These are phyloP conservation scores for Calonectria leucothoes DNA, from an alignment of 2,329 filamentous ascomycete genomes.

Conservation along the genomic window DNA sequence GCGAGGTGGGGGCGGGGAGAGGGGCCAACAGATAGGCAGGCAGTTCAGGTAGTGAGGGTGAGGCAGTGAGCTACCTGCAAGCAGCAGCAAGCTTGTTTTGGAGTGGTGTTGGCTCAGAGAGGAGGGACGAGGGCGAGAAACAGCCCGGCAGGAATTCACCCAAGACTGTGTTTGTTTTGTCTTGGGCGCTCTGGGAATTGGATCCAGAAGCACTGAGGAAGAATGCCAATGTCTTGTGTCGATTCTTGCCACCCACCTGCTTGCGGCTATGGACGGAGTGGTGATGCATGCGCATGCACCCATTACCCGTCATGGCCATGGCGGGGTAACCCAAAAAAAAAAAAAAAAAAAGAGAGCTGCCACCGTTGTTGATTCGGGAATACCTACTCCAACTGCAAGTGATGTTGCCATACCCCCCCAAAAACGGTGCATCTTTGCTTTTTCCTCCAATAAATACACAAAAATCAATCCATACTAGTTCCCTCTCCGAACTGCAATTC, in stretches of 20 bases:
- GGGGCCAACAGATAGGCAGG: not conserved
- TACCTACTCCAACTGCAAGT: not conserved
- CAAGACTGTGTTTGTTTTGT: too few relatives aligned
- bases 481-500: not conserved
- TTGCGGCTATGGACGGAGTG: too few relatives aligned
- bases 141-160: not conserved
- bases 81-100: constrained; percentile 14
- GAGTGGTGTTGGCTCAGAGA: not conserved
- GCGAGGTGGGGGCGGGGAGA: constrained; percentile 17
- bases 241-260: not conserved
- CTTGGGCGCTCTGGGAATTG: not conserved
- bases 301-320: not conserved
- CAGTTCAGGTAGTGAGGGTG: constrained; percentile 9
- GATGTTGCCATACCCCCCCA: too few relatives aligned
- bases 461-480: not conserved
- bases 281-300: too few relatives aligned
- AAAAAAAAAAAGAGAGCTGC: too few relatives aligned
- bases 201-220: not conserved
- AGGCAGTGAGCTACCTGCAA: not conserved
- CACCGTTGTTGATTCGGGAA: not conserved
- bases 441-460: not conserved
- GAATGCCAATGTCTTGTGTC: not conserved
- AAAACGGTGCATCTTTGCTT: not conserved
- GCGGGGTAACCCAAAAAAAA: not conserved
- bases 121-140: too few relatives aligned